phyloP scores from a whole-genome alignment of 176 grass and related monocot species.

The Canna indica region DNA sequence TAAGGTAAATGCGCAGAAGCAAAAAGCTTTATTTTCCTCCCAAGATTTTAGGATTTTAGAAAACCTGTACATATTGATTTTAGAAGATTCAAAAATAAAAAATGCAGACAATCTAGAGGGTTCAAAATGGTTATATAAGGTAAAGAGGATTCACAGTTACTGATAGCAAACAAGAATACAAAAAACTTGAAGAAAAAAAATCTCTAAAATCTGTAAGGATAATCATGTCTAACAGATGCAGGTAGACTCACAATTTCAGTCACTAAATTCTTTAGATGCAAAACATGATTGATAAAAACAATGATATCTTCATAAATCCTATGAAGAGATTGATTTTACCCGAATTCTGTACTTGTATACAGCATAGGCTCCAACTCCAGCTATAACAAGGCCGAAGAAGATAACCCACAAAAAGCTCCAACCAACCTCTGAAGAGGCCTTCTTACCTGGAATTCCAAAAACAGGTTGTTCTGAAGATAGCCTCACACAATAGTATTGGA shows the following conservation, averaged over 20 bases:
- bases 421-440: conserved; percentile 33
- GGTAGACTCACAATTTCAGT: background rate
- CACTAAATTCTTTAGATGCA: background rate
- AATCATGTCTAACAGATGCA: background rate
- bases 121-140: no score
- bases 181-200: background rate
- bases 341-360: conserved; percentile 92
- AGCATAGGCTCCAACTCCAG: conserved; percentile 64
- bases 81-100: no score
- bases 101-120: no score
- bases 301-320: background rate
- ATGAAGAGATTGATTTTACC: conserved; percentile 20
- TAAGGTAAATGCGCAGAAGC: no score
- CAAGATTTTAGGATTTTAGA: no score
- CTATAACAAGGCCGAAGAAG: conserved; percentile 51
- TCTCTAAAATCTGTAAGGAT: background rate
- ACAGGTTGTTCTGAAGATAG: background rate
- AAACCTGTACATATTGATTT: no score
- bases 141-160: no score
- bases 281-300: background rate
- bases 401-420: conserved; percentile 88
- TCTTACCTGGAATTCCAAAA: conserved; percentile 51
- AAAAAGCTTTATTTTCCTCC: no score
- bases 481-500: conserved; percentile 2
- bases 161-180: no score